Evolutionary conservation across 306 rosid species (phyloP).

Genomic region (Pterocarpus santalinus): DNA sequence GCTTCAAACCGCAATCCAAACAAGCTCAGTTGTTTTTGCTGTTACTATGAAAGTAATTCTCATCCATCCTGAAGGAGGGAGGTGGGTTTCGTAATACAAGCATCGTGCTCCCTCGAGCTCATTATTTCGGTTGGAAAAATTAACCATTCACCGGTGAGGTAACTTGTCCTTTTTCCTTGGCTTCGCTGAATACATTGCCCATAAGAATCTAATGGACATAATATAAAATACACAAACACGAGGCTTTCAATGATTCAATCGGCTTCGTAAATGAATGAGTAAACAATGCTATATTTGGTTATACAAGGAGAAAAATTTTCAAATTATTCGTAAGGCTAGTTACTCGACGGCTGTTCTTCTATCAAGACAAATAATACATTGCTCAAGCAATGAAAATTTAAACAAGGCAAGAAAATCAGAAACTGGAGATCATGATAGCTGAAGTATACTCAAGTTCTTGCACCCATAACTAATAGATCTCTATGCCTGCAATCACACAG

Average conservation of each 20-base stretch:
- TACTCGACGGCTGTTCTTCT: slow-evolving; percentile 43
- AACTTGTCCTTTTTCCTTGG: too few species aligned
- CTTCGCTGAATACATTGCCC: not conserved
- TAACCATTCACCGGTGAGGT: not conserved
- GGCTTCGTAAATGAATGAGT: slow-evolving; percentile 43
- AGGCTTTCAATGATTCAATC: slow-evolving; percentile 38
- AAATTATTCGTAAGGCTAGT: slow-evolving; percentile 59
- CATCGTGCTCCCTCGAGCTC: not conserved
- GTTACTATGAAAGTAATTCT: too few species aligned
- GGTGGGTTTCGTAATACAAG: not conserved
- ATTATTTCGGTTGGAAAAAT: too few species aligned
- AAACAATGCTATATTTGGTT: slow-evolving; percentile 55
- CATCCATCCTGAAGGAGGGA: not conserved
- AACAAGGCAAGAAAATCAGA: slow-evolving; percentile 45
- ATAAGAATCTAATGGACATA: not conserved
- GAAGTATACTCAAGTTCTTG: slow-evolving; percentile 39
- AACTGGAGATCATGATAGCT: slow-evolving; percentile 26
- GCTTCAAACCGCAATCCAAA: too few species aligned
- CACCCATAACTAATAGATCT: slow-evolving; percentile 45
- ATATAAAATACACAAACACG: not conserved
- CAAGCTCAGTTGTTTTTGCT: too few species aligned
- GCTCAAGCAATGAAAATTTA: slow-evolving; percentile 50
- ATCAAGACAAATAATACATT: slow-evolving; percentile 54
- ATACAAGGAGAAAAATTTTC: slow-evolving; percentile 31
- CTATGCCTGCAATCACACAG: slow-evolving; percentile 70